These are phyloP conservation scores for Epichloe bromicola DNA, from an alignment of 2,329 filamentous ascomycete genomes.

Conservation along the genomic window DNA sequence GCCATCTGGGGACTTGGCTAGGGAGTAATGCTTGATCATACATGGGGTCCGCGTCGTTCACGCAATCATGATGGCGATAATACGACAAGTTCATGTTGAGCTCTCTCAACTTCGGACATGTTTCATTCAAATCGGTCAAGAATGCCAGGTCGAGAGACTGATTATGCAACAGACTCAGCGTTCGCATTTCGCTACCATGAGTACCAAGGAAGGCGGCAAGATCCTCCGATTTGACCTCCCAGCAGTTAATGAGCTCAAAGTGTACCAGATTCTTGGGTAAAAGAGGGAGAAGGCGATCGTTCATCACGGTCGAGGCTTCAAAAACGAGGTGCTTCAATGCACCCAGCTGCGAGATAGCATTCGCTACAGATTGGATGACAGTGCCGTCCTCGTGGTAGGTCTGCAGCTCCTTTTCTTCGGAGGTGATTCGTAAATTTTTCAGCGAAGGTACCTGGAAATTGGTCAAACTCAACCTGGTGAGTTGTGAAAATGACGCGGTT, in stretches of 20 bases:
- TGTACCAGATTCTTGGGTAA: conserved; percentile 54
- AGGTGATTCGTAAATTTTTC: conserved; percentile 24
- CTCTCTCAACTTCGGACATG: conserved; percentile 57
- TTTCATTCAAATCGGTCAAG: conserved; percentile 47
- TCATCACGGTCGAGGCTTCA: conserved; percentile 61
- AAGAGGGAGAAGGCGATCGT: conserved; percentile 51
- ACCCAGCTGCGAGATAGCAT: conserved; percentile 35
- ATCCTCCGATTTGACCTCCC: conserved; percentile 55
- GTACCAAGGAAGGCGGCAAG: conserved; percentile 51
- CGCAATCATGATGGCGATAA: conserved; percentile 54
- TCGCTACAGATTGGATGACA: conserved; percentile 23
- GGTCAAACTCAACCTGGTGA: conserved; percentile 46
- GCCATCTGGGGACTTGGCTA: conserved; percentile 65
- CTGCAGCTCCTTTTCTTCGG: conserved; percentile 18
- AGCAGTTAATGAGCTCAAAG: conserved; percentile 68
- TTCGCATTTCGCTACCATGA: conserved; percentile 54
- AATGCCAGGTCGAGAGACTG: conserved; percentile 67
- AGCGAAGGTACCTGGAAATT: conserved; percentile 47
- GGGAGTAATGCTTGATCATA: conserved; percentile 56
- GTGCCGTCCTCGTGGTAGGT: conserved; percentile 29
- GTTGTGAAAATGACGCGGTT: conserved; percentile 39
- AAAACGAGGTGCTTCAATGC: conserved; percentile 56
- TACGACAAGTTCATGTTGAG: conserved; percentile 71
- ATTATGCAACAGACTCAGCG: conserved; percentile 64
- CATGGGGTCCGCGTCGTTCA: conserved; percentile 59